Conservation (phyloP, 2,329 filamentous ascomycete species). For the Botrytis byssoidea region DNA sequence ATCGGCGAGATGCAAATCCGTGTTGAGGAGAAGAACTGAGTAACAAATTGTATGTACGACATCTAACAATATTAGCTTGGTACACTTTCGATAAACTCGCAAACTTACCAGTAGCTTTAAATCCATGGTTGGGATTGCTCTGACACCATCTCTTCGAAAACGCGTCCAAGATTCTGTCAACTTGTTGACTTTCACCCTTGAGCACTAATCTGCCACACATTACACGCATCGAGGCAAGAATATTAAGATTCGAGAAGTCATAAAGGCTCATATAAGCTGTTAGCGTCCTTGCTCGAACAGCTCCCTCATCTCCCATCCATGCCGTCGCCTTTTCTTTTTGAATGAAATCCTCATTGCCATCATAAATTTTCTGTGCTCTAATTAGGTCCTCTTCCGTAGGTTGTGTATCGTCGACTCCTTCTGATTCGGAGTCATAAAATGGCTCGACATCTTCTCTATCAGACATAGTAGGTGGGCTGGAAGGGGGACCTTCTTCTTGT, state of each 20-base stretch:
- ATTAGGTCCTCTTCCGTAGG: constrained; percentile 60
- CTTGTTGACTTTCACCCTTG: constrained; percentile 91
- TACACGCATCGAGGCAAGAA: constrained; percentile 73
- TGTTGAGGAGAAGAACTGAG: constrained; percentile 91
- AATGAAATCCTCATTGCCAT: constrained; percentile 79
- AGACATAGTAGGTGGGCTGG: constrained; percentile 24
- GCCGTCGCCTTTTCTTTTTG: constrained; percentile 77
- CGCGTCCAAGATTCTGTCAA: constrained; percentile 87
- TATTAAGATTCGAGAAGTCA: constrained; percentile 78
- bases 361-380: constrained; percentile 79
- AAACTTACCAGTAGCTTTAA: constrained; percentile 75
- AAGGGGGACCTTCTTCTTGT: constrained; percentile 37
- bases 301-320: constrained; percentile 72
- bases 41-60: constrained; percentile 97
- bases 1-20: constrained; percentile 90
- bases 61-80: constrained; percentile 51
- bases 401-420: constrained; percentile 18
- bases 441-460: constrained; percentile 38
- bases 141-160: constrained; percentile 90
- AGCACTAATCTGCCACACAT: constrained; percentile 80
- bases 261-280: constrained; percentile 89
- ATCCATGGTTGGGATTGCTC: constrained; percentile 90
- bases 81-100: neutral
- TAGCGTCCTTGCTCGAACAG: constrained; percentile 56
- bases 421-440: constrained; percentile 22